Evolutionary conservation across 495 filamentous ascomycete genomes (phyloP).

Genomic region (Penicillium diatomitis): DNA sequence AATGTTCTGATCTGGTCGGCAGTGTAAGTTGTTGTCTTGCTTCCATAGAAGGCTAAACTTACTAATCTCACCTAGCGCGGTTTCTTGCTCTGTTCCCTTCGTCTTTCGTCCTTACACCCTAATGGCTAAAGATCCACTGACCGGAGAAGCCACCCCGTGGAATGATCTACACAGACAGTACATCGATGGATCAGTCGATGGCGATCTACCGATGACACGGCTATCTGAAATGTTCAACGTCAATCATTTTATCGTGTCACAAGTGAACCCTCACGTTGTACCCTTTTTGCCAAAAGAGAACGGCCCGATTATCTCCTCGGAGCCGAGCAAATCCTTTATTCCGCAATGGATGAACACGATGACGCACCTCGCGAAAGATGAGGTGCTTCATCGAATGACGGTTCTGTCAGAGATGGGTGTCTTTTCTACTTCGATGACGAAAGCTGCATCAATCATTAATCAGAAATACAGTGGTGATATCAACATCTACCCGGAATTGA

Average conservation of each 20-base stretch:
- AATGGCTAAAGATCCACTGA: slow-evolving; percentile 77
- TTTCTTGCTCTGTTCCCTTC: slow-evolving; percentile 89
- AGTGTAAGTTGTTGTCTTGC: slow-evolving; percentile 46
- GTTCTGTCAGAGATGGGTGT: slow-evolving; percentile 74
- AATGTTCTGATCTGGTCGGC: slow-evolving; percentile 97
- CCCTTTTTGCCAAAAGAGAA: slow-evolving; percentile 76
- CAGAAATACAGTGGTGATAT: slow-evolving; percentile 95
- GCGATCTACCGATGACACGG: slow-evolving; percentile 85
- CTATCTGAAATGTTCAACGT: slow-evolving; percentile 96
- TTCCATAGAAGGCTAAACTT: not conserved
- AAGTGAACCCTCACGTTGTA: slow-evolving; percentile 90
- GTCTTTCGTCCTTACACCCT: slow-evolving; percentile 68
- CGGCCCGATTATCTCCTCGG: slow-evolving; percentile 32
- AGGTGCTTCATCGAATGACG: slow-evolving; percentile 72
- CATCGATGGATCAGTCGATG: slow-evolving; percentile 92
- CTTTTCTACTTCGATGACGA: slow-evolving; percentile 72
- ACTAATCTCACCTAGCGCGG: slow-evolving; percentile 42
- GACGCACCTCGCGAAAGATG: slow-evolving; percentile 69
- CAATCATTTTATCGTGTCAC: slow-evolving; percentile 95
- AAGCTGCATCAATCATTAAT: slow-evolving; percentile 68
- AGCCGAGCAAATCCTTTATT: slow-evolving; percentile 28
- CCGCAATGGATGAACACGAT: slow-evolving; percentile 57
- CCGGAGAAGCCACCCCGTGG: slow-evolving; percentile 71
- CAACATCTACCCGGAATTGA: slow-evolving; percentile 79
- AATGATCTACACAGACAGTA: slow-evolving; percentile 72